These are phyloP conservation scores for Pisolithus sp. DNA, from an alignment of 768 basidiomycete species.

Conservation along the genomic window DNA sequence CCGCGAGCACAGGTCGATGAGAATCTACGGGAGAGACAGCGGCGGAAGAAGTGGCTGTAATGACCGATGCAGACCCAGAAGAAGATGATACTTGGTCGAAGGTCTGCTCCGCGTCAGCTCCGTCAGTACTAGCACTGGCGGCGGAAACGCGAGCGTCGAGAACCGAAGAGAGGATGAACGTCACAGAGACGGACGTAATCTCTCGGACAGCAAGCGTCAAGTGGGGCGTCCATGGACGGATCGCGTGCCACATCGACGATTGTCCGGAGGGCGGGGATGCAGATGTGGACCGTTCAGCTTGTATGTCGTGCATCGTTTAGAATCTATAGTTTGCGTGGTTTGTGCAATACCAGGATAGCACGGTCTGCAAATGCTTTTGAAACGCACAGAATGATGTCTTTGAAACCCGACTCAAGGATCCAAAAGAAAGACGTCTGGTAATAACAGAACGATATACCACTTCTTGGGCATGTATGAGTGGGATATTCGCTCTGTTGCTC, in stretches of 20 bases:
- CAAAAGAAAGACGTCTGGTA: not conserved
- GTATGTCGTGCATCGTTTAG: not conserved
- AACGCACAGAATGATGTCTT: not conserved
- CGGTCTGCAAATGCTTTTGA: not conserved
- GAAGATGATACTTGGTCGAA: not conserved
- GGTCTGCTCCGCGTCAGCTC: slow-evolving; percentile 18
- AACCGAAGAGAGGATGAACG: slow-evolving; percentile 63
- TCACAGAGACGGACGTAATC: slow-evolving; percentile 74
- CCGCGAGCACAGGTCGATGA: slow-evolving; percentile 45
- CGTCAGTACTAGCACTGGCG: not conserved
- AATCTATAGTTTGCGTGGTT: not conserved
- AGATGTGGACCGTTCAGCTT: not conserved
- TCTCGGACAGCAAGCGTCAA: slow-evolving; percentile 69
- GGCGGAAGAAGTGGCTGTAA: slow-evolving; percentile 25
- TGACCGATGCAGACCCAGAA: slow-evolving; percentile 34
- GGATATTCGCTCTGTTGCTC: not conserved
- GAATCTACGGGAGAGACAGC: slow-evolving; percentile 23
- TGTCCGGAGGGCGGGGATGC: not conserved
- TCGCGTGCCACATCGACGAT: slow-evolving; percentile 51
- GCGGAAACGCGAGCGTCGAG: slow-evolving; percentile 25
- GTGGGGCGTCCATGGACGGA: slow-evolving; percentile 71
- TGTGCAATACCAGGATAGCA: not conserved
- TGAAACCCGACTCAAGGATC: not conserved
- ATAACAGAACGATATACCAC: not conserved
- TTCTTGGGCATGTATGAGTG: not conserved